Conservation (phyloP, 176 grass and related monocot species). For the Cenchrus purpureus region DNA sequence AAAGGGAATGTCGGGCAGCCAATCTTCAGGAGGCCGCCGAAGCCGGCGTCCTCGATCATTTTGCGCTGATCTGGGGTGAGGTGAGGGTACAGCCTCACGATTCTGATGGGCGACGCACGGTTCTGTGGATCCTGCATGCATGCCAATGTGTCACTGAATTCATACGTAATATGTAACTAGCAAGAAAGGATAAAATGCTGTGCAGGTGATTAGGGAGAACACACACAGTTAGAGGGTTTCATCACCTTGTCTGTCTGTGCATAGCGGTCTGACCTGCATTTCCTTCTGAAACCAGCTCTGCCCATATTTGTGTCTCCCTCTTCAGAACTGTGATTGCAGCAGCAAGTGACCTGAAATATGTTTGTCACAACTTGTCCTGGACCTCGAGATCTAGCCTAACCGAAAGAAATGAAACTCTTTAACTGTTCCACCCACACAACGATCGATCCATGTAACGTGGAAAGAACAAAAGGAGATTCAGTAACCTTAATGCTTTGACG, state of each 20-base stretch:
- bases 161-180: neutral
- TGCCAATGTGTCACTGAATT: neutral
- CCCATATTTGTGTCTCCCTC: neutral
- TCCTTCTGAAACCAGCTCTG: neutral
- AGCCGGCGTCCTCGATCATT: conserved; percentile 3
- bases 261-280: neutral
- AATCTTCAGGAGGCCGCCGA: neutral
- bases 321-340: neutral
- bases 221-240: neutral
- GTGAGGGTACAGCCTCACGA: neutral
- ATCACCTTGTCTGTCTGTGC: neutral
- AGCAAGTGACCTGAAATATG: neutral
- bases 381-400: neutral
- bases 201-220: neutral
- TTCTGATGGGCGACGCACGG: neutral
- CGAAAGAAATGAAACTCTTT: neutral
- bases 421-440: neutral
- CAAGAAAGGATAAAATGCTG: neutral
- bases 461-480: neutral
- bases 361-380: neutral
- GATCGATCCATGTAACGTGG: neutral
- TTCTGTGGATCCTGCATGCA: neutral
- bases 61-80: neutral
- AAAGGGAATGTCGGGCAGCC: neutral
- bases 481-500: neutral